These are phyloP conservation scores for Coemansia sp. DNA, from an alignment of 192 early-diverging fungal species.

Conservation along the genomic window DNA sequence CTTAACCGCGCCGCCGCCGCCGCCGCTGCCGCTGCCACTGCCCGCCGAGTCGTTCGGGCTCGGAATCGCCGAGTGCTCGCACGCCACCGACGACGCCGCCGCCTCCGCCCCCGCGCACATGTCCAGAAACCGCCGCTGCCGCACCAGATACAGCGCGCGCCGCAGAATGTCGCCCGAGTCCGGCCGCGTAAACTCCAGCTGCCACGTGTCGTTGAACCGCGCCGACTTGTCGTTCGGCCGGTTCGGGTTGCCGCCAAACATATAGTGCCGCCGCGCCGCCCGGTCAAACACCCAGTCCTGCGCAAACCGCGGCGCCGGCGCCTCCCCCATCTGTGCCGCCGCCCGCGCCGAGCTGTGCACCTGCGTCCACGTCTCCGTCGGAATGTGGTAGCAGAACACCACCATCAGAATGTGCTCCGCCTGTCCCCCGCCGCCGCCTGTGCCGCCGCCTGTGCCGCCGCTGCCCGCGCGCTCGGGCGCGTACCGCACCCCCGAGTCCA, in stretches of 20 bases:
- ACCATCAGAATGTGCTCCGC: constrained; percentile 38
- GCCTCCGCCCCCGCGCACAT: constrained; percentile 54
- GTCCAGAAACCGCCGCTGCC: constrained; percentile 77
- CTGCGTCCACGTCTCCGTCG: constrained; percentile 51
- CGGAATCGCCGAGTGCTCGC: constrained; percentile 32
- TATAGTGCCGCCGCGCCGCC: constrained; percentile 64
- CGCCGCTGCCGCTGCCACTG: no score
- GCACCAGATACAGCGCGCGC: constrained; percentile 69
- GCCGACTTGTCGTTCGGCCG: constrained; percentile 40
- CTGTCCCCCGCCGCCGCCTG: not conserved
- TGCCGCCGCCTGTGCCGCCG: not conserved
- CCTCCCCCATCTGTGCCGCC: not conserved
- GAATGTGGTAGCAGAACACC: constrained; percentile 50
- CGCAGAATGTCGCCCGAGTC: constrained; percentile 64
- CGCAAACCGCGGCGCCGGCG: constrained; percentile 82
- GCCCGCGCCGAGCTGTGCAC: constrained; percentile 32
- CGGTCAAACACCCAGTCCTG: constrained; percentile 88
- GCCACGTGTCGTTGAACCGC: constrained; percentile 51
- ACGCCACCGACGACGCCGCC: not conserved
- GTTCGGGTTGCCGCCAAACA: constrained; percentile 92
- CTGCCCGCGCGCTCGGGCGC: constrained; percentile 1
- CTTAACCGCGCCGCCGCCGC: no score
- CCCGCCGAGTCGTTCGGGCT: constrained; percentile 36
- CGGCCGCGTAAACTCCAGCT: constrained; percentile 46
- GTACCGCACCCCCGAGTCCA: constrained; percentile 23